Percentiles rank a stretch among this genome's conserved stretches.
These are phyloP conservation scores for Straminergon stramineum DNA, from an alignment of 225 moss, liverwort and hornwort species.

Conservation along the genomic window DNA sequence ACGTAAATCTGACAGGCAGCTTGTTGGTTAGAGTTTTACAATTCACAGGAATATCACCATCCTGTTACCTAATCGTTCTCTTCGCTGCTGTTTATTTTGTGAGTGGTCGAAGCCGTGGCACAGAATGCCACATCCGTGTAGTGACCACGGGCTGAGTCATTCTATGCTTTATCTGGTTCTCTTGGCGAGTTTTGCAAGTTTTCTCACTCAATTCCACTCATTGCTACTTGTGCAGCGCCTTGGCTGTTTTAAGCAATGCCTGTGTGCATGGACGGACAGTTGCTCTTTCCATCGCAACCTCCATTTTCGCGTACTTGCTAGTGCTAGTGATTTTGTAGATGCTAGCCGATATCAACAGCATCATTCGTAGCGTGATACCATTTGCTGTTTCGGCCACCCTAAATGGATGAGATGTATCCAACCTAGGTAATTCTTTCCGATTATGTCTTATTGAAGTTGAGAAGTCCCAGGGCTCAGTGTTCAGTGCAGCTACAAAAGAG, in stretches of 20 bases:
- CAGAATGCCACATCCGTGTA: background rate
- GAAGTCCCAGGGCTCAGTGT: background rate
- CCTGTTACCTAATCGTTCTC: background rate
- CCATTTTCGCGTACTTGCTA: constrained; percentile 16
- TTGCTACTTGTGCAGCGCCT: constrained; percentile 23
- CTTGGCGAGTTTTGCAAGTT: background rate
- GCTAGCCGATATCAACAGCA: background rate
- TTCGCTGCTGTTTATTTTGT: background rate
- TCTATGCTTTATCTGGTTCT: background rate
- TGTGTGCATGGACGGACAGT: constrained; percentile 6
- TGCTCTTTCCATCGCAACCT: background rate
- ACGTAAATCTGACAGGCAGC: background rate
- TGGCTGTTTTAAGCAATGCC: constrained; percentile 18
- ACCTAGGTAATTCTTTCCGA: constrained; percentile 13
- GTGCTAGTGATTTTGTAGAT: constrained; percentile 23
- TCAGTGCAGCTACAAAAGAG: constrained; percentile 1
- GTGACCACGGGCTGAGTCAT: background rate
- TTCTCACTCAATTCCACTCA: background rate
- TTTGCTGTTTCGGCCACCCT: background rate
- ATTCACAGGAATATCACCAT: background rate
- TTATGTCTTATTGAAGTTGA: background rate
- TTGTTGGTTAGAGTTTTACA: background rate
- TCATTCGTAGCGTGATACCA: background rate
- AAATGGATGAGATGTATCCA: constrained; percentile 1
- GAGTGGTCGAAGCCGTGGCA: background rate